These are phyloP conservation scores for Wickerhamiella vanderwaltii DNA, from an alignment of 805 yeast genomes.

Conservation along the genomic window DNA sequence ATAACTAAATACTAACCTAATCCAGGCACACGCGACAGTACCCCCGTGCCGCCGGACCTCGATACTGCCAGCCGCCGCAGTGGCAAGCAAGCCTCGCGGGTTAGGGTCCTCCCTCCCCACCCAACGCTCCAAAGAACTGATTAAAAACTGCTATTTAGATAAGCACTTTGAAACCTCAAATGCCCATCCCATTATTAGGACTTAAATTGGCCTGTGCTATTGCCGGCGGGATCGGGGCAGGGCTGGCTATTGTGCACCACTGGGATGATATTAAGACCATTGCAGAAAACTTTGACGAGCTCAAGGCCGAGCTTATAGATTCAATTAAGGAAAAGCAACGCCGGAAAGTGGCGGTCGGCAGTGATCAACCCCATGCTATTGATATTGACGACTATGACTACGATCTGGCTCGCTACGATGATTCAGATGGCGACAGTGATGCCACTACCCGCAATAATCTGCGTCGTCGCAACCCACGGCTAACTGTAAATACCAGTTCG, in stretches of 20 bases:
- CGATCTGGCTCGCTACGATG: not conserved
- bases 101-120: too few species aligned
- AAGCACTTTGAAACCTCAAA: too few species aligned
- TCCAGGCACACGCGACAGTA: too few species aligned
- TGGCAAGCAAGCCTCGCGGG: too few species aligned
- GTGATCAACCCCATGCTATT: too few species aligned
- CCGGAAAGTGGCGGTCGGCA: not conserved
- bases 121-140: too few species aligned
- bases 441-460: not conserved
- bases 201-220: slow-evolving; percentile 8
- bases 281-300: slow-evolving; percentile 7
- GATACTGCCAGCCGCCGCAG: too few species aligned
- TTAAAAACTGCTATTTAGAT: too few species aligned
- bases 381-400: not conserved
- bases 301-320: not conserved
- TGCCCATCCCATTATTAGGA: slow-evolving; percentile 6
- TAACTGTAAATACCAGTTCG: too few species aligned
- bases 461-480: too few species aligned
- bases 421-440: not conserved
- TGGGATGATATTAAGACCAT: slow-evolving; percentile 8
- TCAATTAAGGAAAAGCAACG: not conserved
- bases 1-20: too few species aligned
- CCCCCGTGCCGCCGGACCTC: too few species aligned
- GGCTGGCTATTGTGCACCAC: slow-evolving; percentile 17
- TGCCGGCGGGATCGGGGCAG: slow-evolving; percentile 7